Evolutionary conservation across 2,329 filamentous ascomycete genomes (phyloP).

Genomic region (Paracoccidioides brasiliensis): DNA sequence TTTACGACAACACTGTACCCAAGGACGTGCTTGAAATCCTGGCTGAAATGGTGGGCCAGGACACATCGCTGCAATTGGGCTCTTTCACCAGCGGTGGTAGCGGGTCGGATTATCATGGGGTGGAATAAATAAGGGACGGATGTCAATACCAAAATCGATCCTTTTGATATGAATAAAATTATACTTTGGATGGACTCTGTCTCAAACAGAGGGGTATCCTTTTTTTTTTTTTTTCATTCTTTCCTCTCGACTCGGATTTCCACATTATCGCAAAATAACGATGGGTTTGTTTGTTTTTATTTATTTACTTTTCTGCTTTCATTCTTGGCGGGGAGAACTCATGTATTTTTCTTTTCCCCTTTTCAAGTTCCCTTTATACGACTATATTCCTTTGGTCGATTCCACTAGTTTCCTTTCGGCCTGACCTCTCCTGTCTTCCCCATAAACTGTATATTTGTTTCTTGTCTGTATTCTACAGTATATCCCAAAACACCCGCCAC

Average conservation of each 20-base stretch:
- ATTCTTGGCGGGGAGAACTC: neutral
- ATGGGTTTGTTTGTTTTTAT: neutral
- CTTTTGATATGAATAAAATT: too few relatives aligned
- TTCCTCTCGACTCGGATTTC: neutral
- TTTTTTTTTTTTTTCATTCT: neutral
- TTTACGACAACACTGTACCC: slow-evolving; percentile 97
- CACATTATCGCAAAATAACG: neutral
- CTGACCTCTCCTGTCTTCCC: neutral
- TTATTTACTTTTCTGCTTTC: neutral
- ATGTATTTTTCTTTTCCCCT: neutral
- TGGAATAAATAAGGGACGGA: slow-evolving; percentile 1
- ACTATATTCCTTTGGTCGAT: neutral
- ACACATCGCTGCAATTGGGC: slow-evolving; percentile 56
- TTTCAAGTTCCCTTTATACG: neutral
- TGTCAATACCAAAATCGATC: neutral
- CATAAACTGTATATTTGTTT: neutral
- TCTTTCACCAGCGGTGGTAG: slow-evolving; percentile 24
- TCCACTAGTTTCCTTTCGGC: neutral
- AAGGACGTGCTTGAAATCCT: slow-evolving; percentile 95
- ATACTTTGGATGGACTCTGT: neutral
- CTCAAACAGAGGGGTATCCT: neutral
- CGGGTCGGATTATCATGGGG: slow-evolving; percentile 21
- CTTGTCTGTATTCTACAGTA: neutral
- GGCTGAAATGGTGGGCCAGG: slow-evolving; percentile 94
- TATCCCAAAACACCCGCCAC: neutral